phyloP scores from a whole-genome alignment of 257 asterid species.

The Craterostigma plantagineum region DNA sequence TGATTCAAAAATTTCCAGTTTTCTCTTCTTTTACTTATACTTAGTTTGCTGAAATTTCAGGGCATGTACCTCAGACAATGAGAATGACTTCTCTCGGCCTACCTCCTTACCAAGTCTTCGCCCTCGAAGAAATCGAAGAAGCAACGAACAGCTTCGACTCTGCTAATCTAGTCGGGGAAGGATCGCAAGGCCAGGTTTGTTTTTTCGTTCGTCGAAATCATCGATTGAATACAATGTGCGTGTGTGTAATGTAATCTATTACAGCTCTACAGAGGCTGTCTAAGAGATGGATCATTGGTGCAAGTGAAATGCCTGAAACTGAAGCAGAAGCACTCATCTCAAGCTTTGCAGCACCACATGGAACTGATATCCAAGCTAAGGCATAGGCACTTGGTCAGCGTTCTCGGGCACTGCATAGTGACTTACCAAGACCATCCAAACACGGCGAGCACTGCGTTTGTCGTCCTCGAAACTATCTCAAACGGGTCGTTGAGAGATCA shows the following conservation, averaged over 20 bases:
- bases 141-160: constrained; percentile 76
- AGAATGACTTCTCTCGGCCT: constrained; percentile 64
- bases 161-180: constrained; percentile 67
- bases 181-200: constrained; percentile 67
- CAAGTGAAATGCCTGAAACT: constrained; percentile 71
- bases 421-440: constrained; percentile 82
- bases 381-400: constrained; percentile 81
- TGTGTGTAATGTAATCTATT: neutral
- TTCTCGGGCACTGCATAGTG: constrained; percentile 81
- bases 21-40: neutral
- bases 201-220: neutral
- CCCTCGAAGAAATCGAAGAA: constrained; percentile 83
- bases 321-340: constrained; percentile 72
- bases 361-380: constrained; percentile 83
- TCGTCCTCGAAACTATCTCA: constrained; percentile 66
- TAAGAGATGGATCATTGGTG: constrained; percentile 72
- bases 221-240: neutral
- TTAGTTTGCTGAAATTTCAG: constrained; percentile 11
- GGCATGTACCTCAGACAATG: constrained; percentile 50
- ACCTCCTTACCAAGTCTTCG: constrained; percentile 82
- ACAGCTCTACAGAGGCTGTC: constrained; percentile 75
- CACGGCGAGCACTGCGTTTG: constrained; percentile 55
- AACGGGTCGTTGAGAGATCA: constrained; percentile 67
- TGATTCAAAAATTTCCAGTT: neutral
- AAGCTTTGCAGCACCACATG: constrained; percentile 83